Evolutionary conservation across 1,139 yeast genomes (phyloP), one percentile per base, ranked within the genome.

Genomic region (Neolecta irregularis): DNA sequence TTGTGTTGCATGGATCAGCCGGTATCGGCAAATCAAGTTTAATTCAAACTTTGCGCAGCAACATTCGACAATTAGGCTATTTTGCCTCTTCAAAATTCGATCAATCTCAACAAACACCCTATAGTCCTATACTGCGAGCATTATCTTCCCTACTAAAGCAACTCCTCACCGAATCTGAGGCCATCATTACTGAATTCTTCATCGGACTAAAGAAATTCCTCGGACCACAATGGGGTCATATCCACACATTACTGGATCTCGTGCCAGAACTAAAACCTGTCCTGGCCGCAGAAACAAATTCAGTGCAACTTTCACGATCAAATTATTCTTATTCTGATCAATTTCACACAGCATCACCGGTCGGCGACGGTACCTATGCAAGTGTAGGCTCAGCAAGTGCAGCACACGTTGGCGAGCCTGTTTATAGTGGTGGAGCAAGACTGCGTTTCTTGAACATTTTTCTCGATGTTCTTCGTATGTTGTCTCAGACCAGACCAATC

Each of bases 21-120:
- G 46, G 47, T 12, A 31, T 38, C 18, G 47, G 47, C 16, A 43
- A 43, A 25, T 17, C 43, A 2, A 23, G 30, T 16, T 28, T 44
- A 4, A 26, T 43, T 2, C 3, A 34, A 7, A 26, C 43, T 9
- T 19, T 42, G 12, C 39, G 34, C 9, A 30, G 37, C 6, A 29
- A 35, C 5, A 24, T 31, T 7, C 40, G 47, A 4, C 36, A 34
- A 31, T 35, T 34, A 24, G 46, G 47, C 6, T 33, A 40, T 17
- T 40, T 34, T 15, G 40, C 44, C 3, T 19, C 22, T 23, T 12
- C 26, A 2, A 18, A 16, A n/a, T 30, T 32, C 11, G 30, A 32
- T 4, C 17, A 8, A 4, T 20, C 21, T 8, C 15, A 24, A 7
- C 21, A 34, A 16, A 24, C 34, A 4, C 42, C 47, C 2, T 41